Evolutionary conservation across 768 basidiomycete species (phyloP).

Genomic region (Rossbeevera mucosa): DNA sequence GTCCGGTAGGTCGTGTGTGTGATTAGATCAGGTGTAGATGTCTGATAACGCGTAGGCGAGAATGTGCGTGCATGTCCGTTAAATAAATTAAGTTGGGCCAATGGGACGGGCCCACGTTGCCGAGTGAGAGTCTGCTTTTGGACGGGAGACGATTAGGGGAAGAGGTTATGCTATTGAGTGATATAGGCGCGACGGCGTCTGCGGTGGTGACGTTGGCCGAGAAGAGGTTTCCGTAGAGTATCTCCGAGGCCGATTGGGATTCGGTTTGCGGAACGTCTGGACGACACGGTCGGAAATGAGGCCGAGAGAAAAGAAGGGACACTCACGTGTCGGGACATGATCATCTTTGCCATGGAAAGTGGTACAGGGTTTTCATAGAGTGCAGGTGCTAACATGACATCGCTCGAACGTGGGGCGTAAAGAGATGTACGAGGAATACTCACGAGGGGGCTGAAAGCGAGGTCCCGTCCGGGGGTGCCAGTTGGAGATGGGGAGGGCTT

Average conservation of each 20-base stretch:
- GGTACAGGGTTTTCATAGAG: conserved; percentile 41
- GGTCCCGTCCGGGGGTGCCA: conserved; percentile 24
- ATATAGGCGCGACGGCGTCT: conserved; percentile 32
- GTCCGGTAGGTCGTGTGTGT: conserved; percentile 18
- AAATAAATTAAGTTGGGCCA: conserved; percentile 26
- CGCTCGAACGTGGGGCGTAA: background rate
- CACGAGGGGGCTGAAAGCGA: conserved; percentile 31
- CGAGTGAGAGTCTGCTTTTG: conserved; percentile 16
- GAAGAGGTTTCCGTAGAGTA: conserved; percentile 14
- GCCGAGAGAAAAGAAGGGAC: conserved; percentile 1
- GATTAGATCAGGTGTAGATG: conserved; percentile 26
- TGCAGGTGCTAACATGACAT: conserved; percentile 33
- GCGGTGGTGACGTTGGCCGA: conserved; percentile 25
- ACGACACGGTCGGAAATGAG: background rate
- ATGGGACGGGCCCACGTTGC: conserved; percentile 5
- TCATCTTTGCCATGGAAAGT: conserved; percentile 48
- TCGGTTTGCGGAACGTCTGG: conserved; percentile 35
- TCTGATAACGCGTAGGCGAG: conserved; percentile 16
- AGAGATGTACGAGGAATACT: conserved; percentile 8
- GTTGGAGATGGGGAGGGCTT: conserved; percentile 14
- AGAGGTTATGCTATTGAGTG: conserved; percentile 30
- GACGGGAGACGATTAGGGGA: conserved; percentile 14
- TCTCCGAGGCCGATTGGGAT: conserved; percentile 24
- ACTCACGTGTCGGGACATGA: conserved; percentile 50
- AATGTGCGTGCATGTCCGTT: conserved; percentile 19